Evolutionary conservation across 2,329 filamentous ascomycete genomes (phyloP), one percentile per base, ranked within the genome.

Genomic region (Alternaria sp.): DNA sequence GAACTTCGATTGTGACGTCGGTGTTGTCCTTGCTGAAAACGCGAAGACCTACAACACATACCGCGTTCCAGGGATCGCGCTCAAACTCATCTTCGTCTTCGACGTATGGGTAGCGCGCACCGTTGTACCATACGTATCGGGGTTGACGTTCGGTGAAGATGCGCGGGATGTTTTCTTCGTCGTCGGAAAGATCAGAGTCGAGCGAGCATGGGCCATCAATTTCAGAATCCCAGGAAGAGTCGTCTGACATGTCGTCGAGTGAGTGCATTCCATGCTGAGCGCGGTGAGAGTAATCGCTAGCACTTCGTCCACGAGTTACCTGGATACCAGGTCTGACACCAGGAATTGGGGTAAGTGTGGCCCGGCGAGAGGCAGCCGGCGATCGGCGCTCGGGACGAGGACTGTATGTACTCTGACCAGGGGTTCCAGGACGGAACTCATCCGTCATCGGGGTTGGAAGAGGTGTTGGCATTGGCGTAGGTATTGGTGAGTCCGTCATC

Each of bases 51-150:
- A 88, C 80, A 14, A 88, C 84, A 60, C 84, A 86, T 1, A 87
- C 80, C 0, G 86, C 86, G 65, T 87, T 86, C 86, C 86, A 88
- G 0, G 84, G 84, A 59, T 84, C 81, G 17, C 78, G 76, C 40
- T 77, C 78, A 51, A 82, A 81, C 34, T 82, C 78, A 28, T 80
- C 79, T 42, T 79, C 75, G 1, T 79, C 78, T 4, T 73, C 72
- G 6, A 74, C 55, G 28, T 68, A 62, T 2, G 65, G 69, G 34
- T 68, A 65, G 31, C 71, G 66, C 13, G 65, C 58, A 5, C 61
- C 58, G 11, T 69, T 65, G 34, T 72, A 64, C 44, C 66, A 63
- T 10, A 66, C 60, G 46, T 72, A 73, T 17, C 65, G 63, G 1
- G 57, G 51, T 26, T 65, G 55, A 9, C 63, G 64, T 10, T 69